Base-by-base conservation (phyloP, 1,284 basidiomycete genomes). In the Apiotrichum montevideense region DNA sequence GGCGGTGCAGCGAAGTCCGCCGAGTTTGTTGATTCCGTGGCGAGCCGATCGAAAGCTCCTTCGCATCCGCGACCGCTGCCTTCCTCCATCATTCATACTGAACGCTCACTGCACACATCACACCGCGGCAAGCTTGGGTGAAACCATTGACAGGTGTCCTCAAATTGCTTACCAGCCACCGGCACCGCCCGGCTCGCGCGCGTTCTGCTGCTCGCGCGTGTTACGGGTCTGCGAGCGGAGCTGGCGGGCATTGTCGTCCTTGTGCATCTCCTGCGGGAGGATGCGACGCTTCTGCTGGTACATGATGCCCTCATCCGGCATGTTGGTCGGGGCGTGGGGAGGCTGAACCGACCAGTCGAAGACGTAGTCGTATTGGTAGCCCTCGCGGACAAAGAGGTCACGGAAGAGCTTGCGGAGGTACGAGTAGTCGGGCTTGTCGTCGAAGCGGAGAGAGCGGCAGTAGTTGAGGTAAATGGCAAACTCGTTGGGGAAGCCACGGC, bases 401-500 rank as follows among this genome's bases (percentile, higher is more conserved):
- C 93, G 87, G 90, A 97, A 97, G 62, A 97, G 84, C 80, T 97
- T 97, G 80, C 94, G 88, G 9, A 97, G 84, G 81, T 97, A 97
- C 5, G 90, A 94, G 78, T 97, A 97, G 79, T 97, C 94, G 29
- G 92, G 92, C 81, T 94, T 97, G 83, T 97, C 94, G 73, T 97
- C 93, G 77, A 97, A 97, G 69, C 93, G 89, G 59, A 97, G 86
- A 50, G 92, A 92, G 61, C 94, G 89, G 64, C 90, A 93, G 80
- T 96, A 97, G 80, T 96, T 97, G 70, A 97, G 81, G 84, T 96
- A 97, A 69, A 96, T 95, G 49, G 90, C 91, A 66, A 96, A 96
- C 79, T 97, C 94, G 79, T 93, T 93, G 64, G 94, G 93, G 84
- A 94, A 96, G 35, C 90, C 91, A 66, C 92, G 91, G 81, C 93